These are phyloP conservation scores for Agaricus subrufescens DNA, from an alignment of 768 basidiomycete genomes.

Conservation along the genomic window DNA sequence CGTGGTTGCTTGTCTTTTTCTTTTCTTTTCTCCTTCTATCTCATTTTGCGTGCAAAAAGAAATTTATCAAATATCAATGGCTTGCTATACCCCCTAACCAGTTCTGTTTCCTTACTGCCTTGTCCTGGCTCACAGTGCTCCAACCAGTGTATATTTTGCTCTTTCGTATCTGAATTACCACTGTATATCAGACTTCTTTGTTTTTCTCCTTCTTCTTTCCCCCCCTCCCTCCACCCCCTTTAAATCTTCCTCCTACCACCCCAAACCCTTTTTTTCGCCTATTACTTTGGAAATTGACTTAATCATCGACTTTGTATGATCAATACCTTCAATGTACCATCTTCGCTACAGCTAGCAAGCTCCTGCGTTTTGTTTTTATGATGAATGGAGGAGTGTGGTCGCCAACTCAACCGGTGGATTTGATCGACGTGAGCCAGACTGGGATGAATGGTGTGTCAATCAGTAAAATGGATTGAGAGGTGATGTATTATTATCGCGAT, in stretches of 20 bases:
- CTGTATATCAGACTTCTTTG: conserved; percentile 58
- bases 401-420: conserved; percentile 80
- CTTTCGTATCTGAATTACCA: conserved; percentile 40
- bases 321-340: conserved; percentile 82
- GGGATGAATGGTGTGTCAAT: conserved; percentile 3
- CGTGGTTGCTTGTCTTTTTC: conserved; percentile 29
- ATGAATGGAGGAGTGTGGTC: conserved; percentile 30
- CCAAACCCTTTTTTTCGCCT: conserved; percentile 4
- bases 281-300: not conserved
- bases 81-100: conserved; percentile 58
- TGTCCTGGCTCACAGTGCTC: not conserved
- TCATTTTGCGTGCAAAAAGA: conserved; percentile 35
- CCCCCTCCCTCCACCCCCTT: conserved; percentile 19
- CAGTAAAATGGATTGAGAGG: not conserved
- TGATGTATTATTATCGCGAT: not conserved
- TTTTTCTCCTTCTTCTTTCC: conserved; percentile 15
- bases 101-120: conserved; percentile 44
- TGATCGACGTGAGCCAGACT: conserved; percentile 76
- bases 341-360: conserved; percentile 89
- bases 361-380: conserved; percentile 27
- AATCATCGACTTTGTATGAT: conserved; percentile 46
- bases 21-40: conserved; percentile 26
- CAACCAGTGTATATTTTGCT: conserved; percentile 19
- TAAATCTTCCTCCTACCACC: conserved; percentile 16
- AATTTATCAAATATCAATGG: conserved; percentile 35